Evolutionary conservation across 1,284 basidiomycete genomes (phyloP).

Genomic region (Earliella scabrosa): DNA sequence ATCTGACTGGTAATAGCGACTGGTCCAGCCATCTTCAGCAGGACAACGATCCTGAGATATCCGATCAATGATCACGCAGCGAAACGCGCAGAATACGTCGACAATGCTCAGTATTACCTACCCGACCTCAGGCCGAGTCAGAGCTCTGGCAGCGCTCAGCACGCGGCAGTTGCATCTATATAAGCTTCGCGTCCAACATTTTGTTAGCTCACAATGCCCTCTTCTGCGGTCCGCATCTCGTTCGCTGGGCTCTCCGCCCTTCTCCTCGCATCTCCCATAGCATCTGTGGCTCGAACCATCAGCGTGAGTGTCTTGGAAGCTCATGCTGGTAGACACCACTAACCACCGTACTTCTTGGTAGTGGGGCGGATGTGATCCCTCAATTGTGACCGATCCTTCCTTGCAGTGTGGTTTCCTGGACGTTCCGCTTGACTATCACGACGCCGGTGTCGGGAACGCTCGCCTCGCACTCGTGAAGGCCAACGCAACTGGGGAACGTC

Average conservation of each 20-base stretch:
- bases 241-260: not conserved
- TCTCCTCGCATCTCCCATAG: not conserved
- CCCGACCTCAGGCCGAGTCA: too few species aligned
- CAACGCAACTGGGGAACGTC: slow-evolving; percentile 6
- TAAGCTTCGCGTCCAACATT: not conserved
- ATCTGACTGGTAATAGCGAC: too few species aligned
- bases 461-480: slow-evolving; percentile 10
- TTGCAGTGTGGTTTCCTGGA: slow-evolving; percentile 8
- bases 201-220: not conserved
- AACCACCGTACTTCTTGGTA: not conserved
- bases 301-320: not conserved
- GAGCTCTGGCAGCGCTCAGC: too few species aligned
- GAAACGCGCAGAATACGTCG: too few species aligned
- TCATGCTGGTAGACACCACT: too few species aligned
- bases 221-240: not conserved
- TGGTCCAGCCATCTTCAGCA: too few species aligned
- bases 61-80: too few species aligned
- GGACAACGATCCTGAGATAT: too few species aligned
- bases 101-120: too few species aligned
- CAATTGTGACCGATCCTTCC: not conserved
- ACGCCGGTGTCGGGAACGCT: slow-evolving; percentile 4
- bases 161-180: not conserved
- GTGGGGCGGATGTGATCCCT: slow-evolving; percentile 3
- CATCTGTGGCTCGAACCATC: not conserved
- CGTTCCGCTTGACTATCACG: slow-evolving; percentile 17